phyloP scores from a whole-genome alignment of 2,329 filamentous ascomycete genomes.

The Aureobasidium zeae region DNA sequence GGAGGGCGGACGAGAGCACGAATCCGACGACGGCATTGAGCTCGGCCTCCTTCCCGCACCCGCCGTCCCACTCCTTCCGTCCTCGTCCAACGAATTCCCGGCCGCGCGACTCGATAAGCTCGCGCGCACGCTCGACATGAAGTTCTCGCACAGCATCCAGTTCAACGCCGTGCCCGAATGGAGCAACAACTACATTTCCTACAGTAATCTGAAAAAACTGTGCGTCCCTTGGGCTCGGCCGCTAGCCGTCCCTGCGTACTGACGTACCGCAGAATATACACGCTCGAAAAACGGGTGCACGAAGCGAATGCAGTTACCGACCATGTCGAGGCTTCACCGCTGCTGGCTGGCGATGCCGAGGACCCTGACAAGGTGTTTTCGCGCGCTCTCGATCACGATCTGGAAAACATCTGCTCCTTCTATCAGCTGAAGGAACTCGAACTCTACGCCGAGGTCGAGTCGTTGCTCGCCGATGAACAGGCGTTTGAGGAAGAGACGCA shows the following conservation, averaged over 20 bases:
- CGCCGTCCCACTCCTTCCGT: constrained; percentile 9
- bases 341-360: constrained; percentile 55
- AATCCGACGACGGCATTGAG: constrained; percentile 11
- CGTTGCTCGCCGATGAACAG: constrained; percentile 65
- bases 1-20: constrained; percentile 9
- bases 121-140: constrained; percentile 62
- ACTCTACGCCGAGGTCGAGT: constrained; percentile 69
- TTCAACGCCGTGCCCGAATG: constrained; percentile 99
- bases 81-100: constrained; percentile 4
- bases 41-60: constrained; percentile 10
- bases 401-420: constrained; percentile 91
- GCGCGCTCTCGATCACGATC: constrained; percentile 71
- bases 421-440: constrained; percentile 84
- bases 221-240: constrained; percentile 39
- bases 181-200: constrained; percentile 96
- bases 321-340: constrained; percentile 76
- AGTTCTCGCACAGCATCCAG: constrained; percentile 98
- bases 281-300: constrained; percentile 77
- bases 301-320: constrained; percentile 44
- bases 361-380: constrained; percentile 77
- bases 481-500: constrained; percentile 53
- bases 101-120: constrained; percentile 9
- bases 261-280: constrained; percentile 64
- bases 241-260: neutral
- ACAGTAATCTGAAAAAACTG: constrained; percentile 98